These are phyloP conservation scores for Gastrolobium bilobum DNA, from an alignment of 306 rosid species.

Conservation along the genomic window DNA sequence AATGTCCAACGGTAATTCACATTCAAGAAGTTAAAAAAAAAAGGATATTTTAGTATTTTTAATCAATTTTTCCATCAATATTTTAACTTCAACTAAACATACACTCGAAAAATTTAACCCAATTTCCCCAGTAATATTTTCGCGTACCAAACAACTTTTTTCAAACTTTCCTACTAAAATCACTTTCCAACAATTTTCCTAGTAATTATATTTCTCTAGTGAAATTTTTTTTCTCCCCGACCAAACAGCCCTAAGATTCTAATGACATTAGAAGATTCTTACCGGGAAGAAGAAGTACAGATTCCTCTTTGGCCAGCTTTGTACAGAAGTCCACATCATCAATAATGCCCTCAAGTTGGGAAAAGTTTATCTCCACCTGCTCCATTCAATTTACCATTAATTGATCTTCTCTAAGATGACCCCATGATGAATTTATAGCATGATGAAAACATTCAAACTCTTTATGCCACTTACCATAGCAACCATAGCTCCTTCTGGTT, in stretches of 20 bases:
- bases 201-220: no score
- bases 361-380: conserved; percentile 64
- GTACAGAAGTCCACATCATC: conserved; percentile 69
- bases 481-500: conserved; percentile 68
- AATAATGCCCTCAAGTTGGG: conserved; percentile 55
- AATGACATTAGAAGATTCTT: conserved; percentile 24
- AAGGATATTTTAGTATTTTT: no score
- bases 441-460: not conserved
- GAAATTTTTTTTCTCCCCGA: no score
- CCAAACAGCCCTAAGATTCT: not conserved
- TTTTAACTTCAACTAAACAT: no score
- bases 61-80: no score
- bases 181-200: no score
- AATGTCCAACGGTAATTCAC: no score
- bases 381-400: not conserved
- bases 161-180: no score
- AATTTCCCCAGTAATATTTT: no score
- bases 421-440: not conserved
- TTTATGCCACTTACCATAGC: conserved; percentile 54
- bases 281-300: conserved; percentile 66
- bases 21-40: no score
- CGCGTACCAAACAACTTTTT: no score
- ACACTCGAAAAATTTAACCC: no score
- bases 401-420: not conserved
- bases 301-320: conserved; percentile 67